These are phyloP conservation scores for Lactarius sanguifluus DNA, from an alignment of 768 basidiomycete species.

Conservation along the genomic window DNA sequence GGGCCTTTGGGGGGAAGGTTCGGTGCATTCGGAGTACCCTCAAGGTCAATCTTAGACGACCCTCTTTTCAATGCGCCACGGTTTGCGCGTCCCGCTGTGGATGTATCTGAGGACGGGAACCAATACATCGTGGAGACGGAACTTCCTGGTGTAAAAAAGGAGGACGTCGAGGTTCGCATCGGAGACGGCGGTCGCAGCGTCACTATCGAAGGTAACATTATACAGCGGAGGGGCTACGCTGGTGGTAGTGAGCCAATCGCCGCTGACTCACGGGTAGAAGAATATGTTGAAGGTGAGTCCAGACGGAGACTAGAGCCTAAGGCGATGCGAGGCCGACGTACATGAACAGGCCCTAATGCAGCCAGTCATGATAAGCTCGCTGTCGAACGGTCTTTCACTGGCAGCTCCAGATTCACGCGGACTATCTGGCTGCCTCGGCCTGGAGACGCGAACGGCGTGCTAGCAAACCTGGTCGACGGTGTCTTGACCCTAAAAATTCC, in stretches of 20 bases:
- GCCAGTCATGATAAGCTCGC: conserved; percentile 44
- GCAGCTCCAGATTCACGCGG: conserved; percentile 57
- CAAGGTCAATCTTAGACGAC: conserved; percentile 48
- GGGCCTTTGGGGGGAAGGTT: conserved; percentile 55
- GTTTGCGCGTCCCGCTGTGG: conserved; percentile 54
- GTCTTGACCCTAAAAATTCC: conserved; percentile 62
- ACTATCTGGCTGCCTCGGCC: conserved; percentile 71
- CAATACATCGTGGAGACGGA: conserved; percentile 73
- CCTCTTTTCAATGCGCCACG: conserved; percentile 45
- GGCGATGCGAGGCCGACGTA: conserved; percentile 28
- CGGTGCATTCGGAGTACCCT: conserved; percentile 33
- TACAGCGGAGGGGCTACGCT: background rate
- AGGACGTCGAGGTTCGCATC: conserved; percentile 67
- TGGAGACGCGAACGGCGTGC: conserved; percentile 55
- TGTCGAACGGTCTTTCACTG: conserved; percentile 58
- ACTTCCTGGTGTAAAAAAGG: conserved; percentile 75
- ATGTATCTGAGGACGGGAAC: conserved; percentile 64
- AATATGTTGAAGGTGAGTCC: conserved; percentile 6
- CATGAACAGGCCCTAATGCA: conserved; percentile 14
- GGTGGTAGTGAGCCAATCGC: background rate
- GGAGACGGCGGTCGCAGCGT: conserved; percentile 69
- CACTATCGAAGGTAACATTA: conserved; percentile 67
- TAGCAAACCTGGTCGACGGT: conserved; percentile 67
- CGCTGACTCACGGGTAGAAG: conserved; percentile 5
- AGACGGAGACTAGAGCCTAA: background rate